These are phyloP conservation scores for Brettanomyces sp. DNA, from an alignment of 805 yeast species.

Conservation along the genomic window DNA sequence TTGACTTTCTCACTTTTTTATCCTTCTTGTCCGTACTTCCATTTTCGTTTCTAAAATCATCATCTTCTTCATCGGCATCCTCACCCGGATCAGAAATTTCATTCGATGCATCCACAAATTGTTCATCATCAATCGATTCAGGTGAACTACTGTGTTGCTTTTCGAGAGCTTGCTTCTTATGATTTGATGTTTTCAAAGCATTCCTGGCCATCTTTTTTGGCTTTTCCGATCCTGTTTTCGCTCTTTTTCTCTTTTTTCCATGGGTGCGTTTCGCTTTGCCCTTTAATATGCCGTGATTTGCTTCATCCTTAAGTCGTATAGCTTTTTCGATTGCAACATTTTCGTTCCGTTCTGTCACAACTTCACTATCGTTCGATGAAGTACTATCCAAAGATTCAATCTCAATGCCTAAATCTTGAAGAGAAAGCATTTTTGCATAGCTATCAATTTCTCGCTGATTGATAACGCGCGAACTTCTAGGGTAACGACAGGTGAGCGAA, in stretches of 20 bases:
- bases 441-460: constrained; percentile 1
- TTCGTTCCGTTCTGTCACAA: neutral
- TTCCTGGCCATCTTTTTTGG: neutral
- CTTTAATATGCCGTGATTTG: too few relatives aligned
- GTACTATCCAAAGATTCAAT: neutral
- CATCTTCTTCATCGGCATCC: too few relatives aligned
- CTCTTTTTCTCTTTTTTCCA: neutral
- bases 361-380: neutral
- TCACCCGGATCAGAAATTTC: neutral
- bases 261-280: too few relatives aligned
- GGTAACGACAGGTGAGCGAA: constrained; percentile 1
- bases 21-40: too few relatives aligned
- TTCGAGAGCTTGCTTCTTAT: neutral
- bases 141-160: neutral
- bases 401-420: neutral
- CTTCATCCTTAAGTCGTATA: too few relatives aligned
- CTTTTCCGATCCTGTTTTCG: too few relatives aligned
- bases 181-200: neutral
- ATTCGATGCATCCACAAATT: neutral
- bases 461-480: neutral
- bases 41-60: too few relatives aligned
- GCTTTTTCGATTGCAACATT: neutral
- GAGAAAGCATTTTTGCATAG: neutral
- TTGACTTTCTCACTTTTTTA: too few relatives aligned
- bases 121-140: neutral